These are phyloP conservation scores for Vitis labrusca DNA, from an alignment of 164 flowering plant genomes.

Conservation along the genomic window DNA sequence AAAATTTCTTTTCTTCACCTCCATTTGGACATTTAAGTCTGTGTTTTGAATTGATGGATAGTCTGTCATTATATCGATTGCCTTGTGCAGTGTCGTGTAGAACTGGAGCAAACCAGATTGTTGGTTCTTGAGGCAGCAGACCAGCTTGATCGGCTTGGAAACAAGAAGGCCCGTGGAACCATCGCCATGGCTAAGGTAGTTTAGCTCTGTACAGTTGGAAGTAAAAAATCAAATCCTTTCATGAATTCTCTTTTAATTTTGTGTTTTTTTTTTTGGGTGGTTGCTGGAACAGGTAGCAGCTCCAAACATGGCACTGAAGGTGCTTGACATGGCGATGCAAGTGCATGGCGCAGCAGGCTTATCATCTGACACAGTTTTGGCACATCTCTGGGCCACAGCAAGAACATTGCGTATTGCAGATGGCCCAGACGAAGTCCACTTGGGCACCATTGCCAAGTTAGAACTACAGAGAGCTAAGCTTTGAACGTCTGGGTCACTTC, in stretches of 20 bases:
- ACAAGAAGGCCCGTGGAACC: conserved; percentile 83
- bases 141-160: conserved; percentile 91
- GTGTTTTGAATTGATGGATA: not conserved
- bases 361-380: conserved; percentile 82
- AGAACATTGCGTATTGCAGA: conserved; percentile 96
- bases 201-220: not conserved
- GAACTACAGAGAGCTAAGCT: conserved; percentile 85
- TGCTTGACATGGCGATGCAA: conserved; percentile 95
- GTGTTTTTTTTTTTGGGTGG: not conserved
- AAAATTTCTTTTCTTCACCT: not conserved
- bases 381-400: conserved; percentile 91
- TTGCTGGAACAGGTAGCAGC: conserved; percentile 71
- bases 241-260: not conserved
- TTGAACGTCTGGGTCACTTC: conserved; percentile 18
- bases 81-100: conserved; percentile 78
- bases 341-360: conserved; percentile 96
- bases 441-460: conserved; percentile 87
- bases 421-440: conserved; percentile 97
- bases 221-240: not conserved
- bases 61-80: not conserved
- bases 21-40: not conserved
- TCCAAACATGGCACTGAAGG: conserved; percentile 87
- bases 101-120: conserved; percentile 77
- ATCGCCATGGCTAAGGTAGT: conserved; percentile 98
- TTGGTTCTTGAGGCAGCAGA: conserved; percentile 96